phyloP scores from a whole-genome alignment of 192 early-diverging fungal species.

The Coemansia sp. region DNA sequence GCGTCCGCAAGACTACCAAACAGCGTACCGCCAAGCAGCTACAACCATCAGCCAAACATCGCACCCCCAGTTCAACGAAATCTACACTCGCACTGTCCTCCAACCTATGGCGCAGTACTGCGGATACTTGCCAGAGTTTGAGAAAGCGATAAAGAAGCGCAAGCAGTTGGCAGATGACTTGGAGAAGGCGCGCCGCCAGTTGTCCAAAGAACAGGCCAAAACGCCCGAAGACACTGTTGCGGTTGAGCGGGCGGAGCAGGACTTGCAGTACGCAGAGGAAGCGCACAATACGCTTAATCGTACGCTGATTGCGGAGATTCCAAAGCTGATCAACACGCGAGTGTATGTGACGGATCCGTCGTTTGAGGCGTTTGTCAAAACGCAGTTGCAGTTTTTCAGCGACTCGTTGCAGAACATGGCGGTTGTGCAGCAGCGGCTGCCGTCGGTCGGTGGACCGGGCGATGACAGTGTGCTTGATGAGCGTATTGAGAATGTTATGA shows the following conservation, averaged over 20 bases:
- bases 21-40: slow-evolving; percentile 82
- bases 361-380: slow-evolving; percentile 93
- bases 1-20: slow-evolving; percentile 68
- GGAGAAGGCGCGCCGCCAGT: slow-evolving; percentile 70
- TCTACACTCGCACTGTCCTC: slow-evolving; percentile 82
- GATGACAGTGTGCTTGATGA: slow-evolving; percentile 61
- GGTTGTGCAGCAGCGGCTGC: slow-evolving; percentile 61
- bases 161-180: slow-evolving; percentile 88
- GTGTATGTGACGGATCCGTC: slow-evolving; percentile 92
- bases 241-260: slow-evolving; percentile 75
- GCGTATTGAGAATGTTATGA: slow-evolving; percentile 76
- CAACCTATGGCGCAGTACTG: slow-evolving; percentile 86
- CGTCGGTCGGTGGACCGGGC: slow-evolving; percentile 57
- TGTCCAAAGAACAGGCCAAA: slow-evolving; percentile 81
- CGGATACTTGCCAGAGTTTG: slow-evolving; percentile 88
- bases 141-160: slow-evolving; percentile 87
- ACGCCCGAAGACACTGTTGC: slow-evolving; percentile 67
- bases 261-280: slow-evolving; percentile 69
- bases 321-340: slow-evolving; percentile 83
- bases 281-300: slow-evolving; percentile 81
- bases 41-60: slow-evolving; percentile 77
- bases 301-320: slow-evolving; percentile 81
- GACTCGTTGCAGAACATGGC: slow-evolving; percentile 76
- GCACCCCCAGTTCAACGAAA: slow-evolving; percentile 78
- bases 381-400: slow-evolving; percentile 89